Evolutionary conservation across 2,329 filamentous ascomycete genomes (phyloP).

Genomic region (Raffaelea deltoideospora): DNA sequence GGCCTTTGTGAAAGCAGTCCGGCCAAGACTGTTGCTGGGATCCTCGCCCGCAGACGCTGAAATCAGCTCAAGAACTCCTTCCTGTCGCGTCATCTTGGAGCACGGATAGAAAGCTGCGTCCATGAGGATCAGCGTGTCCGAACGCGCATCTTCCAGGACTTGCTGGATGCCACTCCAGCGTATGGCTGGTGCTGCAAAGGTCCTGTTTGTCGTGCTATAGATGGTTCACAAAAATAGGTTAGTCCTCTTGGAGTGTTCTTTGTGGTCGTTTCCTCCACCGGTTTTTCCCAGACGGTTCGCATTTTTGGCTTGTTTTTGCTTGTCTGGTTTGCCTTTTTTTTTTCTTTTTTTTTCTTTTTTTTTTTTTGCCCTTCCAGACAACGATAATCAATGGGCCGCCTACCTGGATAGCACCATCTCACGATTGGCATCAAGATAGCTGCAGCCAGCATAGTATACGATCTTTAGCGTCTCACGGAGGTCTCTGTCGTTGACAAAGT

Average conservation of each 20-base stretch:
- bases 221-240: too few species aligned
- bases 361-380: too few species aligned
- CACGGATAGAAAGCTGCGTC: conserved; percentile 43
- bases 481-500: conserved; percentile 37
- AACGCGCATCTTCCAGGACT: conserved; percentile 37
- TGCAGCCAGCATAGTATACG: conserved; percentile 41
- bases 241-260: too few species aligned
- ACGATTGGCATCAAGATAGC: conserved; percentile 36
- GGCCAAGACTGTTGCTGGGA: conserved; percentile 29
- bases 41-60: conserved; percentile 40
- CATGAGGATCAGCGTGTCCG: conserved; percentile 43
- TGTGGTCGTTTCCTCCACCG: too few species aligned
- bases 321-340: too few species aligned
- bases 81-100: conserved; percentile 33
- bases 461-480: conserved; percentile 42
- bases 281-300: too few species aligned
- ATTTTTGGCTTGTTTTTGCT: too few species aligned
- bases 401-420: conserved; percentile 45
- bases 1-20: conserved; percentile 35
- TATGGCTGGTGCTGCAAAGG: conserved; percentile 25
- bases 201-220: background rate
- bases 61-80: conserved; percentile 40
- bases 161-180: conserved; percentile 42
- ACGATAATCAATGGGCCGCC: too few species aligned
- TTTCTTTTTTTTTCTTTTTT: too few species aligned